Evolutionary conservation across 352 stramenopile genomes (phyloP).

Genomic region (Phytopythium sindhum): DNA sequence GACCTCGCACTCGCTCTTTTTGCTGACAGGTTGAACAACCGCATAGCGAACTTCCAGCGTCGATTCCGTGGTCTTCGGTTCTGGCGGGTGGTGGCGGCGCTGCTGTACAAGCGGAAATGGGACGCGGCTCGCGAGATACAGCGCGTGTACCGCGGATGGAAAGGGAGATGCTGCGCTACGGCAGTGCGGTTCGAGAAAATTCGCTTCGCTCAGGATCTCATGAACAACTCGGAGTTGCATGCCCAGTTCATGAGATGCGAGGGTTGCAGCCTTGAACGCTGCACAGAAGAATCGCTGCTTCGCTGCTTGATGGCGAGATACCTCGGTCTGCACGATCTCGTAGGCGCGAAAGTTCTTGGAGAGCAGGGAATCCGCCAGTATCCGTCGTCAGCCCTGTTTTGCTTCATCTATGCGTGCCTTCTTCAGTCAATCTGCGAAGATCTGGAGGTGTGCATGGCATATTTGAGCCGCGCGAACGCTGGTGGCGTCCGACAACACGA

Average conservation of each 20-base stretch:
- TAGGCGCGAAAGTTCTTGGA: constrained; percentile 27
- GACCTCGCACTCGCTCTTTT: constrained; percentile 21
- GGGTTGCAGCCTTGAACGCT: constrained; percentile 22
- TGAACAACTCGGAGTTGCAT: constrained; percentile 19
- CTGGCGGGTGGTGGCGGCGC: constrained; percentile 36
- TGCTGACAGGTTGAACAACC: constrained; percentile 24
- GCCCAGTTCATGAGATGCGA: constrained; percentile 19
- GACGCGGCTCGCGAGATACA: constrained; percentile 32
- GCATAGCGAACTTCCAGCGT: constrained; percentile 39
- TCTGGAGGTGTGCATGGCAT: constrained; percentile 29
- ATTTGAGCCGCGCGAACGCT: constrained; percentile 21
- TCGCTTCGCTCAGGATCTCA: constrained; percentile 27
- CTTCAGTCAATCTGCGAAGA: constrained; percentile 44
- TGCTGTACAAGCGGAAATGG: constrained; percentile 26
- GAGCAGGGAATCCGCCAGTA: constrained; percentile 37
- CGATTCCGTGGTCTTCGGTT: constrained; percentile 38
- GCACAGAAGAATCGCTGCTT: constrained; percentile 40
- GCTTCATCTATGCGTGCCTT: constrained; percentile 39
- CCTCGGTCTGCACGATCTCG: constrained; percentile 45
- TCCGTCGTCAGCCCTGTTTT: constrained; percentile 30
- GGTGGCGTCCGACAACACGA: constrained; percentile 22
- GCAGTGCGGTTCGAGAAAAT: constrained; percentile 36
- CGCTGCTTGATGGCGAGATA: constrained; percentile 48
- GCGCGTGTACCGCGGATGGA: constrained; percentile 33
- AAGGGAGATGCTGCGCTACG: constrained; percentile 22